Conservation (phyloP, 345 rosid genomes). For the Streptanthus diversifolius region DNA sequence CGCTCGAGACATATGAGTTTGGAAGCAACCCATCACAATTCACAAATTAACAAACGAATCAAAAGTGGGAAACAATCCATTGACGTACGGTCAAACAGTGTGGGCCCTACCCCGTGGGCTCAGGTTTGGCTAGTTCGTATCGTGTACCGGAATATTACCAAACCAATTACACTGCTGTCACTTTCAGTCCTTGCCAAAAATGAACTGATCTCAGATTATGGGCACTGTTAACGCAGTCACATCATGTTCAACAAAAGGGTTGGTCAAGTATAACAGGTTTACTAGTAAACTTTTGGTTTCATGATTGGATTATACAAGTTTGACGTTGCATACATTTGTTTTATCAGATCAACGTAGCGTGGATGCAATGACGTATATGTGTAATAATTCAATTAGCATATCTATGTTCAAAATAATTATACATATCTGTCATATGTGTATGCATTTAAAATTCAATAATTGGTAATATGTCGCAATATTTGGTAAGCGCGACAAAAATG, state of each 20-base stretch:
- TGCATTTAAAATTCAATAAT: background rate
- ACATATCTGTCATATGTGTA: background rate
- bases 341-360: background rate
- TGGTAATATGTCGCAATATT: constrained; percentile 20
- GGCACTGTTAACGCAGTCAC: background rate
- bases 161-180: constrained; percentile 9
- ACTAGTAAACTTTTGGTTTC: background rate
- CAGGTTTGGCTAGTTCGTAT: constrained; percentile 8
- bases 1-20: background rate
- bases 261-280: background rate
- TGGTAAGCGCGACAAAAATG: background rate
- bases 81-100: constrained; percentile 11
- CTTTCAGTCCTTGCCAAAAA: background rate
- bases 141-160: constrained; percentile 18
- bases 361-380: background rate
- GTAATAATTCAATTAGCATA: background rate
- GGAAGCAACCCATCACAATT: constrained; percentile 16
- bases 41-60: background rate
- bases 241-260: background rate
- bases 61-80: background rate
- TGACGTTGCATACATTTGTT: background rate
- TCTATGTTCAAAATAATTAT: background rate
- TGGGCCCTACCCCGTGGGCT: constrained; percentile 16
- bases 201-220: background rate
- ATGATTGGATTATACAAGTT: background rate